These are phyloP conservation scores for Aspergillus proliferans DNA, from an alignment of 2,329 filamentous ascomycete species.

Conservation along the genomic window DNA sequence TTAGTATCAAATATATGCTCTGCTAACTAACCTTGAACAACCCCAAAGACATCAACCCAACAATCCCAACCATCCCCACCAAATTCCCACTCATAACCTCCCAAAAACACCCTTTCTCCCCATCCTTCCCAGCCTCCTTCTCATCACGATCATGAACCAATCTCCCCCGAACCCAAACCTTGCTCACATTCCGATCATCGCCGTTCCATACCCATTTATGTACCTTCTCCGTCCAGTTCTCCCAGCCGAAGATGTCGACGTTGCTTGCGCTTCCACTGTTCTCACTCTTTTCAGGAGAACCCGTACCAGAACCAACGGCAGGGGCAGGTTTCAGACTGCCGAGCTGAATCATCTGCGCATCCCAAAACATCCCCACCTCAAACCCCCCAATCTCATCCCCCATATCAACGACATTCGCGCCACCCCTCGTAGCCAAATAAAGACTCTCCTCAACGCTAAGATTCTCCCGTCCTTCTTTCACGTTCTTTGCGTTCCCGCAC, in stretches of 20 bases:
- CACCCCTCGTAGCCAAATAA: slow-evolving; percentile 81
- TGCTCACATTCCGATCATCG: slow-evolving; percentile 82
- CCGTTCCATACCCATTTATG: slow-evolving; percentile 95
- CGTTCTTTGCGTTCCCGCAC: slow-evolving; percentile 17
- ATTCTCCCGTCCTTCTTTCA: slow-evolving; percentile 52
- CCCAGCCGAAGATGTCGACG: slow-evolving; percentile 87
- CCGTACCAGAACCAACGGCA: not conserved
- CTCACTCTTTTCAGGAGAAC: not conserved
- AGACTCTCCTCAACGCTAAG: slow-evolving; percentile 79
- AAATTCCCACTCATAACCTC: not conserved
- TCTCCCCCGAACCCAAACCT: slow-evolving; percentile 82
- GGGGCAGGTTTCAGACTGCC: slow-evolving; percentile 34
- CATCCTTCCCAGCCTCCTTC: not conserved
- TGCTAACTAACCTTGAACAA: not conserved
- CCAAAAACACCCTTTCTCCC: not conserved
- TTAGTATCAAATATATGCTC: no score
- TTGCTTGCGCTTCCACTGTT: slow-evolving; percentile 50
- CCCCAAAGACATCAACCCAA: slow-evolving; percentile 1
- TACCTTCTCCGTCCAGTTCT: slow-evolving; percentile 76
- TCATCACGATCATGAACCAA: slow-evolving; percentile 58
- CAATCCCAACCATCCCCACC: not conserved
- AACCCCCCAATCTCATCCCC: slow-evolving; percentile 69
- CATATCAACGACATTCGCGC: slow-evolving; percentile 73
- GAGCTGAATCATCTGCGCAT: slow-evolving; percentile 75
- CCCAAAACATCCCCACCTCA: slow-evolving; percentile 80